These are phyloP conservation scores for Haplographium delicatum DNA, from an alignment of 495 filamentous ascomycete species.

Conservation along the genomic window DNA sequence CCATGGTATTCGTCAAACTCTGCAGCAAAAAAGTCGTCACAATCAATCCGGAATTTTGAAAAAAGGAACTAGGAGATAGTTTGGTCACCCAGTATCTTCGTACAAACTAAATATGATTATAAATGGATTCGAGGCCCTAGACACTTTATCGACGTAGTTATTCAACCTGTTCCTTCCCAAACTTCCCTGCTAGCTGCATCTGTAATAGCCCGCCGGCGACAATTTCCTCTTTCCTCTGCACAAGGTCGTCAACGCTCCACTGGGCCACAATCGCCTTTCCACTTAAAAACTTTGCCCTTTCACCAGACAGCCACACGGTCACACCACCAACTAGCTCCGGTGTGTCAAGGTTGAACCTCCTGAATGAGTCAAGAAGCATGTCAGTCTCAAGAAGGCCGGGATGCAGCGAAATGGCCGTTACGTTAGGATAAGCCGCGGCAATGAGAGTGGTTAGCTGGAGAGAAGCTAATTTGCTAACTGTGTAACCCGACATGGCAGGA, in stretches of 20 bases:
- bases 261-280: constrained; percentile 35
- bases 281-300: constrained; percentile 33
- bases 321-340: constrained; percentile 34
- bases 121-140: too few species aligned
- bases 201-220: constrained; percentile 27
- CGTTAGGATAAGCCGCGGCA: constrained; percentile 29
- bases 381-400: constrained; percentile 37
- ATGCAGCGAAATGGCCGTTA: constrained; percentile 34
- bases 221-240: constrained; percentile 38
- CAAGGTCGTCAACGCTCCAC: constrained; percentile 42
- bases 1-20: too few species aligned
- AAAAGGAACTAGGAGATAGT: too few species aligned
- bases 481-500: constrained; percentile 35
- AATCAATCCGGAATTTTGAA: too few species aligned
- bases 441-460: constrained; percentile 30
- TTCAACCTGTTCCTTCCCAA: constrained; percentile 25
- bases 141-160: too few species aligned
- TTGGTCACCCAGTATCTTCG: too few species aligned
- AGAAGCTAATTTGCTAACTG: constrained; percentile 31
- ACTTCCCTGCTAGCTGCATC: constrained; percentile 21
- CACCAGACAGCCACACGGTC: constrained; percentile 35
- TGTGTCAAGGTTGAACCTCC: constrained; percentile 30
- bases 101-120: too few species aligned
- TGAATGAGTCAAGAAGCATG: constrained; percentile 25
- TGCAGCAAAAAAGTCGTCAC: too few species aligned